Conservation (phyloP, 2,329 filamentous ascomycete species). For the Aspergillus proliferans region DNA sequence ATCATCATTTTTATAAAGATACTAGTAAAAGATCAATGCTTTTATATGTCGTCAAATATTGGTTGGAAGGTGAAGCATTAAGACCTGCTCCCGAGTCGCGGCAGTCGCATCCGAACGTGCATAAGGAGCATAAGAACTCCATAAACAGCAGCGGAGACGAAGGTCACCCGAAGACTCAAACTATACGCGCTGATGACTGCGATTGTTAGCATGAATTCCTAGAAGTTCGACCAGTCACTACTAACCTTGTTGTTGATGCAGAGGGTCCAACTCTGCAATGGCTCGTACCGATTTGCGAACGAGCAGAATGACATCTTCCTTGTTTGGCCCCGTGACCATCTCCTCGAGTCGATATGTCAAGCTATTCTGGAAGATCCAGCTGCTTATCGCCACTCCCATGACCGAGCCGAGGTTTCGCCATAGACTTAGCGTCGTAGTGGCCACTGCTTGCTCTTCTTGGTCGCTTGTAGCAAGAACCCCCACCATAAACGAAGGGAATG, state of each 20-base stretch:
- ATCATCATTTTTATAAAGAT: too few relatives aligned
- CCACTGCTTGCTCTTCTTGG: slow-evolving; percentile 60
- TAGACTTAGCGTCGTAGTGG: slow-evolving; percentile 63
- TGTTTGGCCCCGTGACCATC: slow-evolving; percentile 55
- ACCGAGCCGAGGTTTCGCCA: slow-evolving; percentile 68
- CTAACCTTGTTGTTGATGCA: slow-evolving; percentile 45
- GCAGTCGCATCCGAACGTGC: slow-evolving; percentile 27
- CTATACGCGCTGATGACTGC: slow-evolving; percentile 34
- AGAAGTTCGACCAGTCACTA: neutral
- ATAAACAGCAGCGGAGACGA: slow-evolving; percentile 33
- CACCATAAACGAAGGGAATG: slow-evolving; percentile 60
- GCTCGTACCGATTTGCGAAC: slow-evolving; percentile 47
- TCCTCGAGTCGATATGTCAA: slow-evolving; percentile 54
- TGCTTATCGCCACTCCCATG: slow-evolving; percentile 65
- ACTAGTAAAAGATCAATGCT: too few relatives aligned
- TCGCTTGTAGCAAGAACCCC: slow-evolving; percentile 54
- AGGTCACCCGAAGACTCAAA: slow-evolving; percentile 30
- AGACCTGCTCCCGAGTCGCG: slow-evolving; percentile 23
- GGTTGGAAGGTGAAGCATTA: slow-evolving; percentile 1
- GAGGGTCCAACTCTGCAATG: slow-evolving; percentile 40
- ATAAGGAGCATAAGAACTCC: slow-evolving; percentile 28
- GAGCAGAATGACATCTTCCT: slow-evolving; percentile 46
- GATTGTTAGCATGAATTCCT: neutral
- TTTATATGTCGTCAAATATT: too few relatives aligned
- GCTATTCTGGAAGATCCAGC: slow-evolving; percentile 67